phyloP scores from a whole-genome alignment of 495 filamentous ascomycete species.

The Penicillium maclennaniae region DNA sequence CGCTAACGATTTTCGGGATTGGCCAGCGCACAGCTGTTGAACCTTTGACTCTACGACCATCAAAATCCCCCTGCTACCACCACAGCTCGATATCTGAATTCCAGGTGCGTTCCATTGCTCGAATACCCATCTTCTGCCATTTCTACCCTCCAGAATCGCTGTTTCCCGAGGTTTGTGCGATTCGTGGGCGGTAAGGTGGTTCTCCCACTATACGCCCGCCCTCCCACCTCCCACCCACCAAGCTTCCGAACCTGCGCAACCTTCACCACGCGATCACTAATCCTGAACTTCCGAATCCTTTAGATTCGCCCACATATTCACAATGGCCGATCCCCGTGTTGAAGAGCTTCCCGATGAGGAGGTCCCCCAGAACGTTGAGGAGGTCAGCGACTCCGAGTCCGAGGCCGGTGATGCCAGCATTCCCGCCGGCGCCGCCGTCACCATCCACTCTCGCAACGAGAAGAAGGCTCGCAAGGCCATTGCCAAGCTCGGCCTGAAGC shows the following conservation, averaged over 20 bases:
- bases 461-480: slow-evolving; percentile 99
- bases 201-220: slow-evolving; percentile 19
- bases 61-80: slow-evolving; percentile 40
- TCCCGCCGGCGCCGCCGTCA: slow-evolving; percentile 79
- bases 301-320: slow-evolving; percentile 40
- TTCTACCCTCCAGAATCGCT: slow-evolving; percentile 24
- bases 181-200: slow-evolving; percentile 21
- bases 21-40: slow-evolving; percentile 42
- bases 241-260: not conserved
- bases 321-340: slow-evolving; percentile 95
- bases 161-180: slow-evolving; percentile 30
- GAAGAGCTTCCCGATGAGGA: slow-evolving; percentile 94
- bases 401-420: slow-evolving; percentile 69
- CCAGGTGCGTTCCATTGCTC: slow-evolving; percentile 38
- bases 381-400: slow-evolving; percentile 70
- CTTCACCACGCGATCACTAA: not conserved
- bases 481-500: slow-evolving; percentile 94
- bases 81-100: slow-evolving; percentile 32
- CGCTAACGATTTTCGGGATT: slow-evolving; percentile 50
- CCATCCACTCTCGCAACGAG: slow-evolving; percentile 97
- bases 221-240: slow-evolving; percentile 10
- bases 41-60: slow-evolving; percentile 37
- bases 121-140: slow-evolving; percentile 11
- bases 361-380: slow-evolving; percentile 70
- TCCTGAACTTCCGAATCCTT: slow-evolving; percentile 3